Evolutionary conservation across 495 filamentous ascomycete genomes (phyloP), one percentile per base, ranked within the genome.

Genomic region (Neurospora terricola): DNA sequence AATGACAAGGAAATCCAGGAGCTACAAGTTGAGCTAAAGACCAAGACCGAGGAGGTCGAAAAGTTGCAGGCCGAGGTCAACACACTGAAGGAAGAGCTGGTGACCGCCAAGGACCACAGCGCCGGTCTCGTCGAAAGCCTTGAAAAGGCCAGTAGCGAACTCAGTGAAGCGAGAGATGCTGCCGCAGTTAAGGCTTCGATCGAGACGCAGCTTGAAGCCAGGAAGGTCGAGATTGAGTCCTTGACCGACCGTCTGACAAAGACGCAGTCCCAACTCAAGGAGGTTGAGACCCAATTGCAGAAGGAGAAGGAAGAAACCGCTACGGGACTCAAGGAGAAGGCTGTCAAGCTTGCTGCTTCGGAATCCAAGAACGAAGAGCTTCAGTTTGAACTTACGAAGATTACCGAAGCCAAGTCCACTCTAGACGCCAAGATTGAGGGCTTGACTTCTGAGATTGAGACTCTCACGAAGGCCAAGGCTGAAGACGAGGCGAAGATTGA

Each of bases 101-200:
- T 77, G 0, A 86, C 87, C 37, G 84, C 89, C 4, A 87, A 89
- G 66, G 90, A 92, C 78, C 89, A 90, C 7, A 91, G 88, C 8
- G 84, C 90, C 73, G 86, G 87, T 23, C 88, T 93, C 82, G 88
- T 88, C 2, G 84, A 88, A 72, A 90, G 84, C 72, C 79, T 92
- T 36, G 90, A 92, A 77, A 84, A 83, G 14, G 85, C 88, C 0
- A 88, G 87, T 6, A 79, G 87, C 23, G 89, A 92, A 76, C 82
- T 91, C 5, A 84, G 85, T 40, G 85, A 88, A 71, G 73, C 87
- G 42, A 85, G 87, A 36, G 91, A 92, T 43, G 82, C 80, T 69
- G 87, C 86, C 72, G 88, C 88, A n/a, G 83, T 83, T 21, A 84
- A 88, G 70, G 83, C 86, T 38, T 77, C 83, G 1, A 71, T 83